Base-by-base conservation (phyloP, 2,329 filamentous ascomycete genomes). In the Phialophora expanda region DNA sequence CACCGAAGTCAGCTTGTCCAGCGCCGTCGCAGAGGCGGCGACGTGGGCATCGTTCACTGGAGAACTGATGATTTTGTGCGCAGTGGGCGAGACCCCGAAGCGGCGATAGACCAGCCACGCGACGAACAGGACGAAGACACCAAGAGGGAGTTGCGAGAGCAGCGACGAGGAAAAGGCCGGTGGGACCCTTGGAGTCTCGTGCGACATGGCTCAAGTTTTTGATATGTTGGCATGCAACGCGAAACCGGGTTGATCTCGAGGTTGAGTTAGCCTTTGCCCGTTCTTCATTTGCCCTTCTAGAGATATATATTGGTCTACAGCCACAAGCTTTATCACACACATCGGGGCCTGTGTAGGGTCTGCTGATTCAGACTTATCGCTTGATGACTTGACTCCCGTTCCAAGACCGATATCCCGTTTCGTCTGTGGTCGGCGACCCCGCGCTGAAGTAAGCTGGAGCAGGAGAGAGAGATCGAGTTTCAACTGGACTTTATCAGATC, bases 1-100 rank as follows among this genome's bases (percentile, higher is more conserved):
- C 8, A 51, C 50, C 4, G 48, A 34, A 4, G 60, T 62, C 9
- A 62, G 24, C 17, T 34, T 41, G 60, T 62, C 60, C 4, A 62
- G 60, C 26, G 53, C 53, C 17, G 53, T n/a, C 17, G 24, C 28
- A 3, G 53, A 55, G n/a, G 53, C 53, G 4, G 53, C 53, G 8
- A 55, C 24, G n/a, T 55, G 53, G 24, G 53, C 53, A 4, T 12
- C 26, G 14, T 55, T 28, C 24, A 28, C 17, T 8, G 53, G 53
- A 8, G 22, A 12, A 11, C 7, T 12, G 12, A 22, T 28, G 12
- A 28, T 6, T 12, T 53, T 53, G 50, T 4, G n/a, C n/a, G 24
- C 6, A 14, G 5, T 53, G 11, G 26, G 4, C 4, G 28, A 8
- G 24, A 54, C 8, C 22, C 38, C 38, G 17, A 55, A 7, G n/a